A percentile compares a stretch with the other conserved stretches of the same genome.
Conservation (phyloP, 257 asterid species). For the Jacaranda copaia region DNA sequence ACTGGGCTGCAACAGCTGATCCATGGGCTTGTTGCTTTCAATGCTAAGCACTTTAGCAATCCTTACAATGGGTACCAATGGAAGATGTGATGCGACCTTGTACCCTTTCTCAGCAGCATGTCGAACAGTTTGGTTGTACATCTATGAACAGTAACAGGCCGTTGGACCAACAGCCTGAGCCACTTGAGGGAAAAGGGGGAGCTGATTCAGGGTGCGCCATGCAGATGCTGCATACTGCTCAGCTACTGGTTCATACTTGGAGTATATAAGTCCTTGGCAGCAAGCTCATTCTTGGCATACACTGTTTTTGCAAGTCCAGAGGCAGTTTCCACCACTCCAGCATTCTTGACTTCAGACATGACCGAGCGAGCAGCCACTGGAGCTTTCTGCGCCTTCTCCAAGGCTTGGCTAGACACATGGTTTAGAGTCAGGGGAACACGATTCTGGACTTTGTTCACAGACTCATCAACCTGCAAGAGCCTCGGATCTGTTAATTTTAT, state of each 20-base stretch:
- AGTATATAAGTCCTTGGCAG: slow-evolving; percentile 78
- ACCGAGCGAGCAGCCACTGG: slow-evolving; percentile 74
- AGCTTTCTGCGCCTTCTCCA: slow-evolving; percentile 66
- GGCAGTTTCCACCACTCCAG: slow-evolving; percentile 78
- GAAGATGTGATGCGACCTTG: slow-evolving; percentile 75
- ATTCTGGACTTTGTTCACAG: slow-evolving; percentile 66
- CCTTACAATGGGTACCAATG: slow-evolving; percentile 78
- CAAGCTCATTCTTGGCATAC: slow-evolving; percentile 77
- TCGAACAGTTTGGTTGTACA: slow-evolving; percentile 76
- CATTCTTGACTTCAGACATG: slow-evolving; percentile 64
- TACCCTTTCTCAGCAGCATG: slow-evolving; percentile 71
- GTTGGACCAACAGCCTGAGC: slow-evolving; percentile 79
- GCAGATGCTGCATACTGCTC: slow-evolving; percentile 80
- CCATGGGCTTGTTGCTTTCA: slow-evolving; percentile 29
- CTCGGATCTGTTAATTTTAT: background rate
- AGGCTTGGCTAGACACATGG: slow-evolving; percentile 40
- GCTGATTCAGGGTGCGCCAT: slow-evolving; percentile 70
- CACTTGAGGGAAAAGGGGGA: slow-evolving; percentile 75
- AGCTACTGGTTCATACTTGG: slow-evolving; percentile 84
- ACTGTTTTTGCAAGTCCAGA: slow-evolving; percentile 75
- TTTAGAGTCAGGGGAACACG: slow-evolving; percentile 63
- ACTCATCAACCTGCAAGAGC: slow-evolving; percentile 74
- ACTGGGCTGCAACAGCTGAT: slow-evolving; percentile 20
- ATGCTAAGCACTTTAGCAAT: slow-evolving; percentile 63
- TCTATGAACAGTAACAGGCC: slow-evolving; percentile 70